A percentile compares a stretch with the other conserved stretches of the same genome.
Conservation (phyloP, 202 grass and related monocot species). For the Brachypodium distachyon region DNA sequence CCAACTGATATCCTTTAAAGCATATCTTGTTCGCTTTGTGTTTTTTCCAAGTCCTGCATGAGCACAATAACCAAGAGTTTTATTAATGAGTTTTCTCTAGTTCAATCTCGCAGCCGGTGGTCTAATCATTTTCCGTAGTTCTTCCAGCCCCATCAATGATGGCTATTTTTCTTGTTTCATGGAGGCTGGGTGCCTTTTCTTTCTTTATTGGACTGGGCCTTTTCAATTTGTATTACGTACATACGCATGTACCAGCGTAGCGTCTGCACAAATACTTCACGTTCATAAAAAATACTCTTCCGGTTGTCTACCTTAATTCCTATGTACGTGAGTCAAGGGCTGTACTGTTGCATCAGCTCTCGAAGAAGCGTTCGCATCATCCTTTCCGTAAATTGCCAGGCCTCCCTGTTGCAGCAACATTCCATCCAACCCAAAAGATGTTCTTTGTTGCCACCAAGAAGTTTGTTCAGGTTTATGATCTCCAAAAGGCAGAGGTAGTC, state of each 20-base stretch:
- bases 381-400: slow-evolving; percentile 86
- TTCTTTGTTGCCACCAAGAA: slow-evolving; percentile 97
- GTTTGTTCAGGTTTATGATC: slow-evolving; percentile 94
- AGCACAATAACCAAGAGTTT: background rate
- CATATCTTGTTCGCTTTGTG: slow-evolving; percentile 6
- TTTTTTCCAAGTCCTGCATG: background rate
- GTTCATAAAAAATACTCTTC: slow-evolving; percentile 6
- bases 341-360: slow-evolving; percentile 85
- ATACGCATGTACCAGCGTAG: background rate
- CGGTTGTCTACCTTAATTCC: slow-evolving; percentile 52
- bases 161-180: background rate
- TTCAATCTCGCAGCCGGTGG: slow-evolving; percentile 19
- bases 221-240: background rate
- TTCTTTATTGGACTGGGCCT: background rate
- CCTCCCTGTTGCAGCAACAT: slow-evolving; percentile 74
- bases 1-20: slow-evolving; percentile 92
- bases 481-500: slow-evolving; percentile 60
- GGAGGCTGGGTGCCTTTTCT: background rate
- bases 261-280: background rate
- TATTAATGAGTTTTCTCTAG: background rate
- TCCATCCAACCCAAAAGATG: slow-evolving; percentile 83
- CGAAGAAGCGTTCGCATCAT: slow-evolving; percentile 79
- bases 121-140: slow-evolving; percentile 62
- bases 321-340: slow-evolving; percentile 78
- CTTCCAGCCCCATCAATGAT: slow-evolving; percentile 29